phyloP scores from a whole-genome alignment of 371 early-diverging fungal genomes.

The Apophysomyces ossiformis region DNA sequence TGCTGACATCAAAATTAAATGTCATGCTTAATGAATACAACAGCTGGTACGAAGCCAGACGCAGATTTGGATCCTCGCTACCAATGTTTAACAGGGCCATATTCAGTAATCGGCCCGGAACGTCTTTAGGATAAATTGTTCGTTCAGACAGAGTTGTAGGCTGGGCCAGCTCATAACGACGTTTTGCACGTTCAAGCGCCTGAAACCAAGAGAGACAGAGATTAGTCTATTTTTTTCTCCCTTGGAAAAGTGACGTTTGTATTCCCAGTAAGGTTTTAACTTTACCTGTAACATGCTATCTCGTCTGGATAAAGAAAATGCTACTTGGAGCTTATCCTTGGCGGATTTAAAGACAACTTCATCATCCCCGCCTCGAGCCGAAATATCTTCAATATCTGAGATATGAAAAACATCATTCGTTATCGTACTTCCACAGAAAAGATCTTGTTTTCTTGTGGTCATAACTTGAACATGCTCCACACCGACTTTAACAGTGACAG shows the following conservation, averaged over 20 bases:
- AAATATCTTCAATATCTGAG: constrained; percentile 83
- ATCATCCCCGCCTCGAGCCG: constrained; percentile 48
- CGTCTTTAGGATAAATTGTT: constrained; percentile 86
- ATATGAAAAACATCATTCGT: constrained; percentile 90
- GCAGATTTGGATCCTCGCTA: constrained; percentile 78
- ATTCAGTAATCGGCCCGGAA: constrained; percentile 90
- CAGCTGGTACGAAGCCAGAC: constrained; percentile 88
- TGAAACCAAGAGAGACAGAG: constrained; percentile 13
- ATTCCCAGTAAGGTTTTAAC: neutral
- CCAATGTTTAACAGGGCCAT: constrained; percentile 91
- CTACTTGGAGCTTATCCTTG: constrained; percentile 68
- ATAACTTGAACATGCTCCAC: constrained; percentile 83
- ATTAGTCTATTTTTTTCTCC: too few species aligned
- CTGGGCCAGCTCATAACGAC: constrained; percentile 70
- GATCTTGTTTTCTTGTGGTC: constrained; percentile 67
- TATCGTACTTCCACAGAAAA: constrained; percentile 72
- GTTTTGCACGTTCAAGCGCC: constrained; percentile 75
- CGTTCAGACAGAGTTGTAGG: constrained; percentile 71
- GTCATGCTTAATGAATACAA: constrained; percentile 79
- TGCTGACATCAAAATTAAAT: constrained; percentile 88
- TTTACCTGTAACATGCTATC: constrained; percentile 72
- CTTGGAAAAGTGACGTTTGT: neutral
- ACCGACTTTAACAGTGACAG: constrained; percentile 83
- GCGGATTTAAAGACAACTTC: constrained; percentile 83
- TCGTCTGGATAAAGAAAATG: constrained; percentile 76